Evolutionary conservation across 331 rosid genomes (phyloP).

Genomic region (Malus hybrid): DNA sequence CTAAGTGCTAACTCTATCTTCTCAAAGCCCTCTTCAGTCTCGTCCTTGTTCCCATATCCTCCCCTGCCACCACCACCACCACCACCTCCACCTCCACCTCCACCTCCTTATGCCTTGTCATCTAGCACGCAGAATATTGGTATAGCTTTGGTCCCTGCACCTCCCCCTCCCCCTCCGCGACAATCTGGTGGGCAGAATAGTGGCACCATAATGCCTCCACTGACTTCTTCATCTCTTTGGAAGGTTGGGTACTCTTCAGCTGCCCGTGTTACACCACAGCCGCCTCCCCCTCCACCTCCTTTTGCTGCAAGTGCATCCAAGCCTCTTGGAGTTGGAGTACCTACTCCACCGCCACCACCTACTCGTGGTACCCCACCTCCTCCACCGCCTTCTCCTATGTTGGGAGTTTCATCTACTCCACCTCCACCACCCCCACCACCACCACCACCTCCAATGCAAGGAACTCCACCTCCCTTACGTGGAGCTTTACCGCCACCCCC

Average conservation of each 20-base stretch:
- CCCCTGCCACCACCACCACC: slow-evolving; percentile 26
- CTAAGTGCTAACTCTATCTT: slow-evolving; percentile 14
- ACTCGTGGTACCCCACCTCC: slow-evolving; percentile 9
- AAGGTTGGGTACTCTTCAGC: slow-evolving; percentile 7
- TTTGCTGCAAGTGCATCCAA: slow-evolving; percentile 12
- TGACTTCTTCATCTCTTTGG: slow-evolving; percentile 15
- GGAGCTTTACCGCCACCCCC: slow-evolving; percentile 23
- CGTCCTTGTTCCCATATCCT: not conserved
- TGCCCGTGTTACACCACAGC: not conserved
- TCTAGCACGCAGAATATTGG: slow-evolving; percentile 3
- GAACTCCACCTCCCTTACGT: slow-evolving; percentile 10
- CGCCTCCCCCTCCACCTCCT: slow-evolving; percentile 5
- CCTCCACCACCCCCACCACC: slow-evolving; percentile 6
- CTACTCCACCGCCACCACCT: slow-evolving; percentile 2
- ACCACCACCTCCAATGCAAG: not conserved
- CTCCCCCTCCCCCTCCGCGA: slow-evolving; percentile 20
- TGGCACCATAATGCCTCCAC: slow-evolving; percentile 24
- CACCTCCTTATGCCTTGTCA: slow-evolving; percentile 24
- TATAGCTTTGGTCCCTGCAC: slow-evolving; percentile 1
- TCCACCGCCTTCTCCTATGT: slow-evolving; percentile 2
- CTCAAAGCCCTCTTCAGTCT: not conserved
- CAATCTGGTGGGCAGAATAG: slow-evolving; percentile 25
- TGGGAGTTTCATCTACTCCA: slow-evolving; percentile 11
- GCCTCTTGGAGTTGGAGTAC: slow-evolving; percentile 13
- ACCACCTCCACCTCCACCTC: slow-evolving; percentile 21